Conservation (phyloP, 805 yeast species). For the Tetrapisispora iriomotensis region DNA sequence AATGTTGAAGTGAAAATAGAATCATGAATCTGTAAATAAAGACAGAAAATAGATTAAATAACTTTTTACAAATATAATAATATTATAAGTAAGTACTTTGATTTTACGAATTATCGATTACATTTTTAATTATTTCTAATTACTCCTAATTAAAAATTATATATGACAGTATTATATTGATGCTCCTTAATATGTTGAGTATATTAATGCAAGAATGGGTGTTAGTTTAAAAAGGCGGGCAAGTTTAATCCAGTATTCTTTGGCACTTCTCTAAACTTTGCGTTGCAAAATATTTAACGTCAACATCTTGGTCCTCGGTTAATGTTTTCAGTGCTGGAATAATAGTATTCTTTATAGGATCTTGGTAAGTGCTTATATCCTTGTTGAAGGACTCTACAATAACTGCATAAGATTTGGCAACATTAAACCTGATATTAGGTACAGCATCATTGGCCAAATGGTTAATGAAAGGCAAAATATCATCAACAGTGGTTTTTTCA, state of each 20-base stretch:
- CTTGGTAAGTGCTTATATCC: constrained; percentile 20
- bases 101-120: neutral
- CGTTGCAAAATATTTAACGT: constrained; percentile 78
- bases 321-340: constrained; percentile 58
- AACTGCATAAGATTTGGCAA: constrained; percentile 71
- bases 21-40: too few relatives aligned
- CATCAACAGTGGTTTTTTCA: constrained; percentile 44
- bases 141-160: neutral
- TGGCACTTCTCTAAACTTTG: constrained; percentile 42
- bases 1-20: too few relatives aligned
- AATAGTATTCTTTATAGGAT: constrained; percentile 41
- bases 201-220: neutral
- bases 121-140: too few relatives aligned
- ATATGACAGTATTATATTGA: neutral
- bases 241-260: constrained; percentile 3
- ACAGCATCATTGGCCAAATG: constrained; percentile 70
- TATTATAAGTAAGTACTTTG: too few relatives aligned
- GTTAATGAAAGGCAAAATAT: constrained; percentile 71
- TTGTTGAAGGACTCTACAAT: constrained; percentile 44
- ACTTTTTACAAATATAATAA: too few relatives aligned
- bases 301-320: constrained; percentile 67
- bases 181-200: neutral
- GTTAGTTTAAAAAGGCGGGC: neutral
- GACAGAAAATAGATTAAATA: too few relatives aligned
- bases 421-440: constrained; percentile 92